Conservation (phyloP, 257 asterid genomes). For the Schizonepeta tenuifolia region DNA sequence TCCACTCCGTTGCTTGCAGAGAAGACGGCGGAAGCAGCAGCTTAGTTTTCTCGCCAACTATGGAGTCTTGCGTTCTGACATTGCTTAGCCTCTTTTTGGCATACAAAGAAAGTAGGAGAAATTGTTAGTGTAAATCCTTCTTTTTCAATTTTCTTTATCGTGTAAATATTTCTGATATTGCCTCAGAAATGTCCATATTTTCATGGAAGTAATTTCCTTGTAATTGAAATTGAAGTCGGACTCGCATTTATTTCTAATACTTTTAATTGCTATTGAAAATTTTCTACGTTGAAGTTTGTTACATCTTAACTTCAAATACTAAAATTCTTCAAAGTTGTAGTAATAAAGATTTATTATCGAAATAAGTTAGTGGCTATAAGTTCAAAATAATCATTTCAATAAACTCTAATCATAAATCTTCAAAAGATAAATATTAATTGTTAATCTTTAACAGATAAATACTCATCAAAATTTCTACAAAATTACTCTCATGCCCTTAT, state of each 20-base stretch:
- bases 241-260: not conserved
- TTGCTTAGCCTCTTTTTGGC: constrained; percentile 7
- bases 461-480: no score
- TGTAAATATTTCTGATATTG: constrained; percentile 31
- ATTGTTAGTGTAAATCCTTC: constrained; percentile 32
- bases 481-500: no score
- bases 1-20: constrained; percentile 72
- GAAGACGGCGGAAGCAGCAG: constrained; percentile 38
- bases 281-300: not conserved
- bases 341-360: no score
- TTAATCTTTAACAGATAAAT: no score
- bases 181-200: constrained; percentile 24
- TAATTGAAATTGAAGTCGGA: not conserved
- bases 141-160: not conserved
- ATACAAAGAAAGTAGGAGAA: not conserved
- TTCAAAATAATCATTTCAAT: no score
- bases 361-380: no score
- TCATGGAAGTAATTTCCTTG: not conserved
- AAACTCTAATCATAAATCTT: no score
- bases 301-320: no score
- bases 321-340: no score
- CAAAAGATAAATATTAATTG: no score
- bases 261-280: not conserved
- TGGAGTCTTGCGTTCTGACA: not conserved
- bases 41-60: constrained; percentile 20